Base-by-base conservation (phyloP, 257 asterid genomes). In the Plectranthus barbatus region DNA sequence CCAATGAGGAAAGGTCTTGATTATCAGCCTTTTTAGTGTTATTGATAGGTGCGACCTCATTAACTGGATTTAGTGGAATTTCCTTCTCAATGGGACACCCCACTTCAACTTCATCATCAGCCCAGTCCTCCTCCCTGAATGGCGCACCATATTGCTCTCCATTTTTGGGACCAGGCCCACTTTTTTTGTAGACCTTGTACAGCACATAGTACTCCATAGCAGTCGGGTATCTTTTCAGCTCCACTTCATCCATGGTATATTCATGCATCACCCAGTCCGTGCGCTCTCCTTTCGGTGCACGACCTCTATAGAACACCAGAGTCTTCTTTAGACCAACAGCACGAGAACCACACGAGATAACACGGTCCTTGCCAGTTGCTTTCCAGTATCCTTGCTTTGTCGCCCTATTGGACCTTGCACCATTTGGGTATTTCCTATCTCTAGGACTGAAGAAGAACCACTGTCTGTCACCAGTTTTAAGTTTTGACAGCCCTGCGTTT, bases 221-320 rank as follows among this genome's bases (percentile, higher is more conserved):
- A 33, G 53, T 46, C 5, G 29, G 52, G 68, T 92, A 90, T 64
- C 90, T 78, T 68, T 77, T 81, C 52, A 93, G 74, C 86, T 87
- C 99, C 33, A 70, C 91, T 63, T 87, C 97, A 47, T 85, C 90
- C 84, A 93, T 65, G 37, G 90, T 82, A 46, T 93, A 93, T 48
- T 93, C 99, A 42, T 93, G 97, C 99, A 90, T 93, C 49, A 93
- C 99, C 99, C 99, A 93, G 41, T 93, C 95, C 0, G 99, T 93
- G 12, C 99, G 96, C 49, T 82, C 79, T 19, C 96, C 96, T 23
- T 49, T 70, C 33, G 97, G 99, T 3, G 99, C 96, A 61, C 96
- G 95, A 1, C 99, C 99, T 72, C 72, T 72, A 12, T 93, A 83
- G 80, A 82, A 90, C 34, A 93, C 97, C 62, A 93, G 77, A 7